Evolutionary conservation across 306 rosid species (phyloP), one percentile per base, ranked within the genome.

Genomic region (Arachis hypogaea): DNA sequence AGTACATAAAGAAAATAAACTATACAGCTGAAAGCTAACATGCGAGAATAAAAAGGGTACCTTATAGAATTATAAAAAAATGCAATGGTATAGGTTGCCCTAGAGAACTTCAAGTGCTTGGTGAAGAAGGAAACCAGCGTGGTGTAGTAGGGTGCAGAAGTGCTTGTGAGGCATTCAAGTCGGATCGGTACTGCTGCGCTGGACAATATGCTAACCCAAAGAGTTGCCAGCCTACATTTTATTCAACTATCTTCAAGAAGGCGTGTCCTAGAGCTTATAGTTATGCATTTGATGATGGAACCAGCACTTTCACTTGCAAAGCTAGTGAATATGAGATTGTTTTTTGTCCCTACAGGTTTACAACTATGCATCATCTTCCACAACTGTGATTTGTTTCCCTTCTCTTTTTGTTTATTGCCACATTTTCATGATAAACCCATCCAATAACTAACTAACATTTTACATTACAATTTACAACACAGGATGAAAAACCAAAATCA

Each of bases 261-360:
- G 97, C 97, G 33, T 92, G 96, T 69, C 96, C 96, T 22, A 89
- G 80, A 58, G 92, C 96, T 51, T 92, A 92, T 55, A 92, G 97
- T 77, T 92, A 88, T 54, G 93, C 97, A 22, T 92, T 76, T 69
- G 96, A 89, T 28, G 97, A 92, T 72, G 91, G 90, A 79, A 92
- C 93, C 16, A 89, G 96, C 82, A 89, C 89, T 70, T 92, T 89
- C 66, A 92, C 96, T 45, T 92, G 96, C 90, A 92, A 88, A 73
- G 97, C 96, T 33, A 44, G 61, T 54, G 86, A 85, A 42, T 92
- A 89, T 57, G 78, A 81, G 65, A 74, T 89, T 62, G 72, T 88
- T 54, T 92, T 92, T 82, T 89, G 97, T 58, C 93, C 96, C 77
- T 29, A 59, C 57, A 59, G 89, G 97, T 82, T 80, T 44, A 50